A percentile compares a stretch with the other conserved stretches of the same genome.
These are phyloP conservation scores for Candida golubevii DNA, from an alignment of 805 yeast genomes.

Conservation along the genomic window DNA sequence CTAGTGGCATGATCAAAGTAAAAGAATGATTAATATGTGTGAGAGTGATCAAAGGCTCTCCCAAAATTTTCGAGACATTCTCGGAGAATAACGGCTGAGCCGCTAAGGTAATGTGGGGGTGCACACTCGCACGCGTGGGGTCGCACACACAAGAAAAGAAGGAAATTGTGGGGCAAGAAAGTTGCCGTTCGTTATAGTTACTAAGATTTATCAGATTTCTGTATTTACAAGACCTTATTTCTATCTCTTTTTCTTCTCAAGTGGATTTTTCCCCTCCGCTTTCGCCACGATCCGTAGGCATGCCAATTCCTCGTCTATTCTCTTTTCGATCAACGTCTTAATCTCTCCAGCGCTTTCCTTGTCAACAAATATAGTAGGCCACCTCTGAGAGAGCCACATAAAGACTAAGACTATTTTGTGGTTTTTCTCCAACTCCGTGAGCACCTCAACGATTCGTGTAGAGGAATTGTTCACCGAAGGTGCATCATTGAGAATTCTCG, in stretches of 20 bases:
- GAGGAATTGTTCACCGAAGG: slow-evolving; percentile 19
- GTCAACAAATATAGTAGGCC: slow-evolving; percentile 77
- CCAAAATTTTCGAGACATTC: too few species aligned
- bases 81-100: too few species aligned
- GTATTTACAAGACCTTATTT: too few species aligned
- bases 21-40: background rate
- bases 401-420: slow-evolving; percentile 67
- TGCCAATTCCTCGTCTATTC: slow-evolving; percentile 47
- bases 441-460: slow-evolving; percentile 19
- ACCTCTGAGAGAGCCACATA: slow-evolving; percentile 84
- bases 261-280: background rate
- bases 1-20: slow-evolving; percentile 19
- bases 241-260: too few species aligned
- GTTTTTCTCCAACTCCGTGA: slow-evolving; percentile 50
- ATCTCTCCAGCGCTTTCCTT: slow-evolving; percentile 67
- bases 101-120: too few species aligned
- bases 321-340: slow-evolving; percentile 62
- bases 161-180: too few species aligned
- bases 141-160: too few species aligned
- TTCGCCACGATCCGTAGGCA: slow-evolving; percentile 14
- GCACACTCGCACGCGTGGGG: too few species aligned
- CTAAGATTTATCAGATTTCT: too few species aligned
- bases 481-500: slow-evolving; percentile 19
- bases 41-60: background rate
- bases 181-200: too few species aligned